Conservation (phyloP, 352 stramenopile species). For the Globisporangium heterothallicum region DNA sequence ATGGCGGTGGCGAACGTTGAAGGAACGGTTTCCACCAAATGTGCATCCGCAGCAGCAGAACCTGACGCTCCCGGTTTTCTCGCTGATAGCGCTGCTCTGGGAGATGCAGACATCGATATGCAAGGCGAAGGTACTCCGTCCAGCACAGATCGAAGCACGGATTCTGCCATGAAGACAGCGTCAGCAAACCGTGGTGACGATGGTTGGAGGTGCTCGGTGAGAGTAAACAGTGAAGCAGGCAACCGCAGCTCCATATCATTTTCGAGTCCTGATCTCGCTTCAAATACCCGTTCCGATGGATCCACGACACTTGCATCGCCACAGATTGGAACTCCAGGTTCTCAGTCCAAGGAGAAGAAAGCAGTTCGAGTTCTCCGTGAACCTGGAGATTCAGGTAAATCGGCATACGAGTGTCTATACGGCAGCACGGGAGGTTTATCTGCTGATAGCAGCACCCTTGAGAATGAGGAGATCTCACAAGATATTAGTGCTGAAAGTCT, state of each 20-base stretch:
- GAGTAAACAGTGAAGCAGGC: slow-evolving; percentile 26
- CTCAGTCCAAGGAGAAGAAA: neutral
- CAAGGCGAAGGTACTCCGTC: neutral
- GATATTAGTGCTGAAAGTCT: neutral
- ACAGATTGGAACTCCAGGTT: neutral
- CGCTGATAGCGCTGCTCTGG: neutral
- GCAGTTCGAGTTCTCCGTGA: slow-evolving; percentile 31
- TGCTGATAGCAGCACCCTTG: no score
- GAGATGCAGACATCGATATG: slow-evolving; percentile 1
- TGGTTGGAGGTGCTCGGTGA: slow-evolving; percentile 19
- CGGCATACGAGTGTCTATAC: slow-evolving; percentile 29
- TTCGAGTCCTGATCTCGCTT: neutral
- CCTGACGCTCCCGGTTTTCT: neutral
- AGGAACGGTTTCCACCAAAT: neutral
- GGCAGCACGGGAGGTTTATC: neutral
- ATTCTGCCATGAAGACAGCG: neutral
- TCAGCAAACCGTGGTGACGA: neutral
- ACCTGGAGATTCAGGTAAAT: slow-evolving; percentile 26
- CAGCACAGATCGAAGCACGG: neutral
- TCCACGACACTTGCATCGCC: neutral
- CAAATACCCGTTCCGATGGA: neutral
- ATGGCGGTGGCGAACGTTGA: neutral
- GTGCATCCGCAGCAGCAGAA: neutral
- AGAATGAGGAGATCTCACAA: neutral
- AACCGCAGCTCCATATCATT: slow-evolving; percentile 16